Evolutionary conservation across 495 filamentous ascomycete genomes (phyloP).

Genomic region (Aspergillus bertholletiae): DNA sequence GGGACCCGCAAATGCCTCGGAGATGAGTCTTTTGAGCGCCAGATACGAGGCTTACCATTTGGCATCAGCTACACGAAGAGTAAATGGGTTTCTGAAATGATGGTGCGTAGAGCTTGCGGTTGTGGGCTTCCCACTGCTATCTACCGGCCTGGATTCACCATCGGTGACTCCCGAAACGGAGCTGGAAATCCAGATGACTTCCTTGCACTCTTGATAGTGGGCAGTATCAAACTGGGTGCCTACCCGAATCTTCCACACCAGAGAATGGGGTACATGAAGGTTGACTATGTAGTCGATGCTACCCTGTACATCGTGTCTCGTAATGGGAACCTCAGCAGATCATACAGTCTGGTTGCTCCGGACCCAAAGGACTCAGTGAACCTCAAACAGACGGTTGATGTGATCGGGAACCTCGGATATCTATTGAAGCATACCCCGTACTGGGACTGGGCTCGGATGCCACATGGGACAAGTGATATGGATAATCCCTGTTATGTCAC

Average conservation of each 20-base stretch:
- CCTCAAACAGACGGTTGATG: slow-evolving; percentile 1
- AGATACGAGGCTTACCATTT: slow-evolving; percentile 9
- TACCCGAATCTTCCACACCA: slow-evolving; percentile 14
- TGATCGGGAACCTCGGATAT: slow-evolving; percentile 13
- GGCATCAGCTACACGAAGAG: slow-evolving; percentile 22
- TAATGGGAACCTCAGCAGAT: slow-evolving; percentile 6
- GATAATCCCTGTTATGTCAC: slow-evolving; percentile 9
- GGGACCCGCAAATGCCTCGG: slow-evolving; percentile 8
- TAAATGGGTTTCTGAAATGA: slow-evolving; percentile 19
- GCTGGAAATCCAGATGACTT: slow-evolving; percentile 23
- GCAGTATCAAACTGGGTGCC: slow-evolving; percentile 13
- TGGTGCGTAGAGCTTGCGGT: slow-evolving; percentile 14
- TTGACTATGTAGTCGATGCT: slow-evolving; percentile 14
- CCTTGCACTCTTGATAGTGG: slow-evolving; percentile 16
- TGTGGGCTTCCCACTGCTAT: slow-evolving; percentile 17
- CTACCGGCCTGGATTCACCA: slow-evolving; percentile 24
- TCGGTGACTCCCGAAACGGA: slow-evolving; percentile 16
- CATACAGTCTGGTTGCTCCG: slow-evolving; percentile 8
- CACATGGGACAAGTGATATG: background rate
- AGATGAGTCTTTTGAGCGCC: slow-evolving; percentile 8
- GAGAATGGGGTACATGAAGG: slow-evolving; percentile 13
- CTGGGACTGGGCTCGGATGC: slow-evolving; percentile 7
- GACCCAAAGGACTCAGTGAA: slow-evolving; percentile 4
- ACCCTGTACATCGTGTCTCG: slow-evolving; percentile 15
- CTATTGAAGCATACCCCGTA: slow-evolving; percentile 6